phyloP scores from a whole-genome alignment of 805 yeast genomes.

The Blastobotrys parvus region DNA sequence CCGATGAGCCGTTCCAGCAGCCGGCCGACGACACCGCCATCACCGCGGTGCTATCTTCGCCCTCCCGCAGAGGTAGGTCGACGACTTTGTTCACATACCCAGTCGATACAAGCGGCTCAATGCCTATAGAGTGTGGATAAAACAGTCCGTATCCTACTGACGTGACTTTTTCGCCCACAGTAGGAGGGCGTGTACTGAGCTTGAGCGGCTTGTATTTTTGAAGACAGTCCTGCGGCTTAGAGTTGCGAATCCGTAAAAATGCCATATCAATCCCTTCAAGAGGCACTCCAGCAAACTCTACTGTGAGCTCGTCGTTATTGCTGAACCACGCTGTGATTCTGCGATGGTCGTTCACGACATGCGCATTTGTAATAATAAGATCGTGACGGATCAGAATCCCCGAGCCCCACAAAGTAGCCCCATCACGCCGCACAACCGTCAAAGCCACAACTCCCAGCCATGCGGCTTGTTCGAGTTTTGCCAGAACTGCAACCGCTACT shows the following conservation, averaged over 20 bases:
- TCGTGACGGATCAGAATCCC: conserved; percentile 25
- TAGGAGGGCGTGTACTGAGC: conserved; percentile 13
- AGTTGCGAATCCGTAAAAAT: conserved; percentile 15
- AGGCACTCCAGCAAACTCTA: conserved; percentile 19
- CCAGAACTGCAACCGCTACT: neutral
- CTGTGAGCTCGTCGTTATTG: conserved; percentile 3
- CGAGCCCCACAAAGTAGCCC: conserved; percentile 29
- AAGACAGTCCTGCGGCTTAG: conserved; percentile 7
- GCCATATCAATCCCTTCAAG: conserved; percentile 26
- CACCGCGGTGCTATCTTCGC: conserved; percentile 7
- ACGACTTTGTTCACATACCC: conserved; percentile 21
- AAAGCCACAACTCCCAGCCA: conserved; percentile 12
- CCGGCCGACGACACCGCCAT: conserved; percentile 28
- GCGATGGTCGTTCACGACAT: conserved; percentile 19
- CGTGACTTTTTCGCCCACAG: conserved; percentile 17
- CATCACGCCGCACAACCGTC: conserved; percentile 9
- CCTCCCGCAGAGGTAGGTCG: conserved; percentile 10
- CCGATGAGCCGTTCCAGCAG: conserved; percentile 34
- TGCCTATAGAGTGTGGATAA: conserved; percentile 19
- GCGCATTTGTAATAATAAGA: conserved; percentile 27
- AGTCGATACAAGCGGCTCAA: conserved; percentile 23
- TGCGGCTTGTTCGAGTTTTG: neutral
- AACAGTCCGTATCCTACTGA: conserved; percentile 30
- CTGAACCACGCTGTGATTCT: neutral
- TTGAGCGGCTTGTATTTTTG: conserved; percentile 11